phyloP scores from a whole-genome alignment of 495 filamentous ascomycete genomes.

The Amniculicola lignicola region DNA sequence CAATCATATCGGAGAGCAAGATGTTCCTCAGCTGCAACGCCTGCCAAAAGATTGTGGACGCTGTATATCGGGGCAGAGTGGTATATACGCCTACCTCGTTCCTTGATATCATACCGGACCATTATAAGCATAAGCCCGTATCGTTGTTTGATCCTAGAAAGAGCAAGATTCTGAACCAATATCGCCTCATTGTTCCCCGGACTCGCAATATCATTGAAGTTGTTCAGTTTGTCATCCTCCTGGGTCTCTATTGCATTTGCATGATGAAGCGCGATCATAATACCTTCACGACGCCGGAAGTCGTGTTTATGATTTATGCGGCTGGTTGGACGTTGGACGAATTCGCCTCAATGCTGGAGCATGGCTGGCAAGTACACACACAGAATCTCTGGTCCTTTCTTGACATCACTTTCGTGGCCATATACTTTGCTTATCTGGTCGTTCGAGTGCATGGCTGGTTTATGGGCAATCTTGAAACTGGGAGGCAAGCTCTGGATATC shows the following conservation, averaged over 20 bases:
- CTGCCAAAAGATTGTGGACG: slow-evolving; percentile 68
- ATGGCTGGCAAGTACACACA: slow-evolving; percentile 72
- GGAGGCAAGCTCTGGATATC: slow-evolving; percentile 62
- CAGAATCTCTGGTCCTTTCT: slow-evolving; percentile 79
- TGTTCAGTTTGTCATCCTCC: slow-evolving; percentile 61
- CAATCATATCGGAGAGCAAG: slow-evolving; percentile 67
- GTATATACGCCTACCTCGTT: slow-evolving; percentile 69
- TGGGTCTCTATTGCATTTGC: slow-evolving; percentile 59
- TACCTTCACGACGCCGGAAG: slow-evolving; percentile 51
- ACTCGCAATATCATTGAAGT: slow-evolving; percentile 67
- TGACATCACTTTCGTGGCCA: slow-evolving; percentile 61
- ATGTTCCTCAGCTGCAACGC: slow-evolving; percentile 62
- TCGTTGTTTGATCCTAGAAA: slow-evolving; percentile 65
- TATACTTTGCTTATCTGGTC: slow-evolving; percentile 59
- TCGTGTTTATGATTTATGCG: slow-evolving; percentile 61
- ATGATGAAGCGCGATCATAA: slow-evolving; percentile 57
- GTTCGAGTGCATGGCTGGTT: slow-evolving; percentile 58
- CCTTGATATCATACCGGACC: slow-evolving; percentile 69
- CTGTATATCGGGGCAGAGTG: slow-evolving; percentile 64
- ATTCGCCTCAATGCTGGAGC: slow-evolving; percentile 66
- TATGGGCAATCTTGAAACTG: slow-evolving; percentile 41
- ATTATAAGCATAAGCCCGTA: slow-evolving; percentile 69
- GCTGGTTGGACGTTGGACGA: slow-evolving; percentile 72
- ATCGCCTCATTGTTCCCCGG: slow-evolving; percentile 67
- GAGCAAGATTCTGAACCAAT: slow-evolving; percentile 68